Conservation (phyloP, 2,329 filamentous ascomycete species). For the Fusarium graminum region DNA sequence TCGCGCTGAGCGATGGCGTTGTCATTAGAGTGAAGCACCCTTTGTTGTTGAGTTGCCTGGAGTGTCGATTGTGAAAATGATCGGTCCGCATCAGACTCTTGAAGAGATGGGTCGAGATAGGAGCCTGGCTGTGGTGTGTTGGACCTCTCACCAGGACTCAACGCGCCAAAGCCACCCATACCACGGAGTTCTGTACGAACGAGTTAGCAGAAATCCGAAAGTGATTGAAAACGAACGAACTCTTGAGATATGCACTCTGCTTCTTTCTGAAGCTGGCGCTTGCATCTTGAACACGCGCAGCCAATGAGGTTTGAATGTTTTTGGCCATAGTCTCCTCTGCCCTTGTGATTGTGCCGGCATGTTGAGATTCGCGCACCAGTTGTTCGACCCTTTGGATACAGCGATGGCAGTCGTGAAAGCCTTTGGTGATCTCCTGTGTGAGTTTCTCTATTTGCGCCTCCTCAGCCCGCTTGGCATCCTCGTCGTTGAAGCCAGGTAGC, state of each 20-base stretch:
- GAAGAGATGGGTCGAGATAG: constrained; percentile 87
- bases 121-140: constrained; percentile 63
- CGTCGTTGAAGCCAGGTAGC: constrained; percentile 95
- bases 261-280: constrained; percentile 96
- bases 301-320: constrained; percentile 94
- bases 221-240: constrained; percentile 61
- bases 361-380: constrained; percentile 85
- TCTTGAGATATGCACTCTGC: constrained; percentile 95
- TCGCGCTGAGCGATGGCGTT: constrained; percentile 90
- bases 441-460: constrained; percentile 90
- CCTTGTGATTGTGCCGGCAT: constrained; percentile 77
- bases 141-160: constrained; percentile 65
- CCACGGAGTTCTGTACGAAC: constrained; percentile 75
- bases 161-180: constrained; percentile 70
- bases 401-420: constrained; percentile 90
- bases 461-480: constrained; percentile 87
- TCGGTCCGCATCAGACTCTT: constrained; percentile 94
- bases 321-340: constrained; percentile 96
- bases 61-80: constrained; percentile 91
- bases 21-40: constrained; percentile 80
- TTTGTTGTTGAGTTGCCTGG: constrained; percentile 79
- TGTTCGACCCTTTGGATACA: constrained; percentile 89
- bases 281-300: constrained; percentile 88
- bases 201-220: constrained; percentile 8
- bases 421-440: constrained; percentile 89